A percentile compares a stretch with the other conserved stretches of the same genome.
These are phyloP conservation scores for Diospyros kaki DNA, from an alignment of 148 eudicot genomes.

Conservation along the genomic window DNA sequence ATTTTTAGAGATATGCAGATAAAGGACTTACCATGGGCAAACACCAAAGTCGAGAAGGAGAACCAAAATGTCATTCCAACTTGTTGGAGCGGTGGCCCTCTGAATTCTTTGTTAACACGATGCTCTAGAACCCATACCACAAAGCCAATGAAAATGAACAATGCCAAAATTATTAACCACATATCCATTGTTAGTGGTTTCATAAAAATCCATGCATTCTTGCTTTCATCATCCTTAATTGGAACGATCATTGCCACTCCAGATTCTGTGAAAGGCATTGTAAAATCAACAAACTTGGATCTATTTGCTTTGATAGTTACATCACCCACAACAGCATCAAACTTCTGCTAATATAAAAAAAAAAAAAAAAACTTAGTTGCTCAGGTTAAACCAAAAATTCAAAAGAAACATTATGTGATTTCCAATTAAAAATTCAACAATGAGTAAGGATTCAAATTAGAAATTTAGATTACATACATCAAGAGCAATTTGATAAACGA, in stretches of 20 bases:
- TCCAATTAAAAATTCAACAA: no score
- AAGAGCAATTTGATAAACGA: constrained; percentile 32
- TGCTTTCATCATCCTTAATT: constrained; percentile 32
- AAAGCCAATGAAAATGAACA: constrained; percentile 58
- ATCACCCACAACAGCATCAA: constrained; percentile 64
- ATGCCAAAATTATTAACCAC: constrained; percentile 52
- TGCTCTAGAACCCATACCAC: constrained; percentile 77
- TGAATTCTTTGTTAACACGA: constrained; percentile 49
- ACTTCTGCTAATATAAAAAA: constrained; percentile 26
- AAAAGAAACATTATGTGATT: no score
- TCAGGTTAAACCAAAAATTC: not conserved
- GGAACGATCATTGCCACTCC: constrained; percentile 58
- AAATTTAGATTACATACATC: constrained; percentile 18
- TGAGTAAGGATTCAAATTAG: no score
- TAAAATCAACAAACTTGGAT: constrained; percentile 45
- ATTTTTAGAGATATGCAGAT: no score
- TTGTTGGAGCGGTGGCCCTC: constrained; percentile 54
- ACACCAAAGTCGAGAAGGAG: constrained; percentile 67
- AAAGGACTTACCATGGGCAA: constrained; percentile 59
- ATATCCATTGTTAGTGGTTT: constrained; percentile 56
- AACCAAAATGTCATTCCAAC: constrained; percentile 65
- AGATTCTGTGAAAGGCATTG: constrained; percentile 62
- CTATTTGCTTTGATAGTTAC: constrained; percentile 48
- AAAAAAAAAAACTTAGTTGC: not conserved
- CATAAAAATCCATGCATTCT: constrained; percentile 65